phyloP scores from a whole-genome alignment of 2,329 filamentous ascomycete genomes.

The Metarhizium humberi region DNA sequence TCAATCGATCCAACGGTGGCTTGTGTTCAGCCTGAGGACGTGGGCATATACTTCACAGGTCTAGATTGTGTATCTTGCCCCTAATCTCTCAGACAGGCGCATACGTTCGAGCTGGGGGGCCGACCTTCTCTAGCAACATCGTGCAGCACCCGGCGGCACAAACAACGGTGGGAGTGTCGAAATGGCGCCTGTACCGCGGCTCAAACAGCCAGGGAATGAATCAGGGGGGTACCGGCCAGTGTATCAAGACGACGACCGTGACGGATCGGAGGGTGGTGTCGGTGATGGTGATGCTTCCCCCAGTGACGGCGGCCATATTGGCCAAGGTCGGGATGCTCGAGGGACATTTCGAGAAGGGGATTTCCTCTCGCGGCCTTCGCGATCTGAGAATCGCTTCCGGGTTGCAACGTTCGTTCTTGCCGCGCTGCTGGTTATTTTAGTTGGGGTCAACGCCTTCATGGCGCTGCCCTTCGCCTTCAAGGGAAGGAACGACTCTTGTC shows the following conservation, averaged over 20 bases:
- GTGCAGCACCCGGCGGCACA: not conserved
- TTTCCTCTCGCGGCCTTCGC: slow-evolving; percentile 8
- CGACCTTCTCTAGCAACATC: not conserved
- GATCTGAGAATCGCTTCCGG: slow-evolving; percentile 18
- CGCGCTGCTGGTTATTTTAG: slow-evolving; percentile 24
- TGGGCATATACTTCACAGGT: not conserved
- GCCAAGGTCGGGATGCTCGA: not conserved
- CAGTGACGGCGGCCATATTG: not conserved
- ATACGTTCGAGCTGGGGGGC: not conserved
- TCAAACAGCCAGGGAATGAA: slow-evolving; percentile 7
- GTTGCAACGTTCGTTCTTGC: slow-evolving; percentile 22
- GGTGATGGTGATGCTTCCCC: not conserved
- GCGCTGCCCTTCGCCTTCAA: slow-evolving; percentile 22
- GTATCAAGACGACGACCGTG: slow-evolving; percentile 21
- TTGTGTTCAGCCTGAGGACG: not conserved
- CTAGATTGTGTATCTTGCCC: no score
- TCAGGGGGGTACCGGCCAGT: slow-evolving; percentile 22
- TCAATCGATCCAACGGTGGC: not conserved
- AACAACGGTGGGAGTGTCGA: not conserved
- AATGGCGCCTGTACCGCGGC: slow-evolving; percentile 2
- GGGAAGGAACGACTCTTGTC: slow-evolving; percentile 15
- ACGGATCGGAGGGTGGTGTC: not conserved
- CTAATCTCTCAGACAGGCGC: not conserved
- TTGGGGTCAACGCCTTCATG: slow-evolving; percentile 26
- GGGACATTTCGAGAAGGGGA: not conserved